Evolutionary conservation across 2,329 filamentous ascomycete species (phyloP).

Genomic region (Pseudopithomyces chartarum): DNA sequence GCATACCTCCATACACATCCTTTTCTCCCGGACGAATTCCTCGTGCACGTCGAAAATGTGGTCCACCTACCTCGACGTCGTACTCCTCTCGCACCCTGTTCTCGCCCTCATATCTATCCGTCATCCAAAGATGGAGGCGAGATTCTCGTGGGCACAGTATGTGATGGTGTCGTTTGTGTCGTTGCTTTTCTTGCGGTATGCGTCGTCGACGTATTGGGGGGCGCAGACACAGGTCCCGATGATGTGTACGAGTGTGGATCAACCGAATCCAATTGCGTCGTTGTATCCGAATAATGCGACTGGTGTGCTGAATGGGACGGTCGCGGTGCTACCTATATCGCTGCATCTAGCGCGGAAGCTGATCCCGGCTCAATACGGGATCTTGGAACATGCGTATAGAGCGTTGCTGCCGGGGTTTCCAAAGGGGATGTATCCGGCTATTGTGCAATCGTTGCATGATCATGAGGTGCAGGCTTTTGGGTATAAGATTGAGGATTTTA

Average conservation of each 20-base stretch:
- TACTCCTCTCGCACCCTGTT: slow-evolving; percentile 37
- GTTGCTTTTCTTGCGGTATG: slow-evolving; percentile 29
- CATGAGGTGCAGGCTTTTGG: slow-evolving; percentile 56
- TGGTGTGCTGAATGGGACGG: slow-evolving; percentile 60
- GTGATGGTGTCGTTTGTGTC: slow-evolving; percentile 34
- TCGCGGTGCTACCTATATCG: slow-evolving; percentile 58
- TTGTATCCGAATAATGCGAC: slow-evolving; percentile 56
- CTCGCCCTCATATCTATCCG: slow-evolving; percentile 34
- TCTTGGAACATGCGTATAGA: slow-evolving; percentile 57
- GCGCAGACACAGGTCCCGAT: slow-evolving; percentile 2
- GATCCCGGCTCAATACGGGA: slow-evolving; percentile 56
- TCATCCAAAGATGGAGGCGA: slow-evolving; percentile 27
- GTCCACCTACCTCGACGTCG: slow-evolving; percentile 35
- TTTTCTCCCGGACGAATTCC: too few relatives aligned
- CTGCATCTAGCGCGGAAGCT: slow-evolving; percentile 52
- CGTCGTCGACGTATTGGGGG: slow-evolving; percentile 20
- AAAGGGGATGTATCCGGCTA: slow-evolving; percentile 58
- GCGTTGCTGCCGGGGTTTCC: slow-evolving; percentile 57
- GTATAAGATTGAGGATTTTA: slow-evolving; percentile 54
- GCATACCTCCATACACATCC: not conserved
- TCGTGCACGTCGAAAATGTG: too few relatives aligned
- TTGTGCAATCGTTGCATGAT: slow-evolving; percentile 57
- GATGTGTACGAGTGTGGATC: slow-evolving; percentile 33
- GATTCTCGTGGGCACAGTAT: slow-evolving; percentile 30
- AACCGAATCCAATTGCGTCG: slow-evolving; percentile 56